Evolutionary conservation across 148 eudicot species (phyloP), one percentile per base, ranked within the genome.

Genomic region (Heliamphora exappendiculata): DNA sequence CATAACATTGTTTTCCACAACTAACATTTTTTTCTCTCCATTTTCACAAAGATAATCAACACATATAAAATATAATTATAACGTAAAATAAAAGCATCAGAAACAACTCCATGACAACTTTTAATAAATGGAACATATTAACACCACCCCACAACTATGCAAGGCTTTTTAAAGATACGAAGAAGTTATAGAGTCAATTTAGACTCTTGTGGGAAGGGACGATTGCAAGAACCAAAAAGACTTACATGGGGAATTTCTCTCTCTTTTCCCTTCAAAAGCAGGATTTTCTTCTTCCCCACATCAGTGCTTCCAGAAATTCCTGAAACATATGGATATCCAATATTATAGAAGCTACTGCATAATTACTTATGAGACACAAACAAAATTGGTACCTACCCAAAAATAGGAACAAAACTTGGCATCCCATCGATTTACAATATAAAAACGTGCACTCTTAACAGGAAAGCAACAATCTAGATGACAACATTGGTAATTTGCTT

Each of bases 221-320:
- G 13, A 36, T 55, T 53, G 49, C n/a, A 39, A 54, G 34, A 55
- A 22, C 54, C n/a, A n/a, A 53, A 72, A 70, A 75, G 34, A 34
- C 82, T 77, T 79, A 84, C 90, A 75, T 83, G 80, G 73, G 85
- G 68, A 84, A 85, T 81, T 69, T 90, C 95, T 85, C 82, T 88
- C 73, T 88, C 94, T 83, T 90, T 92, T 78, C 97, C 97, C 78
- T 90, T 93, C 79, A 93, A 71, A 78, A 93, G 95, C 80, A 93
- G 82, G 77, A 93, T 85, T 81, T 83, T 88, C 84, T 90, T 90
- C 90, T 87, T 89, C 60, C 87, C 85, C 73, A 70, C 63, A 44
- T 85, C 89, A 68, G 80, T 36, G 58, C 82, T 59, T 67, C 80
- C 78, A 67, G 89, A 79, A 45, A 77, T 77, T 11, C 88, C 90